Evolutionary conservation across 768 basidiomycete genomes (phyloP).

Genomic region (Lactarius pseudohatsudake): DNA sequence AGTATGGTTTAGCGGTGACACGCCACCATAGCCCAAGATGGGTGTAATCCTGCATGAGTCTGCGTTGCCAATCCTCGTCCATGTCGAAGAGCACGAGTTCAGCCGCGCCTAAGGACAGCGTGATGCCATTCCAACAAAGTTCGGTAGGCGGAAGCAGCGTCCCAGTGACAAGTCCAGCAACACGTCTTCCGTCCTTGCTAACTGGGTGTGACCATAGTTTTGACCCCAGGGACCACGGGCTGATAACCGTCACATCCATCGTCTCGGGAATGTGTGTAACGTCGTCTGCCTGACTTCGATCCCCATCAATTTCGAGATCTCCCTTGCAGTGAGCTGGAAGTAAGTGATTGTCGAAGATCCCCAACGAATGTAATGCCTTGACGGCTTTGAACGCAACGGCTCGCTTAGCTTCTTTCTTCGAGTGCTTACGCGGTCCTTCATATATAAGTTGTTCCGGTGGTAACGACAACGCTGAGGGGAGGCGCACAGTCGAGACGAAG

Average conservation of each 20-base stretch:
- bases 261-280: conserved; percentile 49
- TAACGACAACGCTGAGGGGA: conserved; percentile 69
- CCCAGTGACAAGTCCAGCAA: conserved; percentile 69
- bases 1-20: conserved; percentile 57
- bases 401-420: conserved; percentile 82
- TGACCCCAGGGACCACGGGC: conserved; percentile 63
- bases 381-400: conserved; percentile 81
- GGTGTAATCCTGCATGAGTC: conserved; percentile 65
- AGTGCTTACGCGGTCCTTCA: conserved; percentile 55
- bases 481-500: conserved; percentile 54
- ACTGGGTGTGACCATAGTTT: conserved; percentile 66
- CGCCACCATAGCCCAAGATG: conserved; percentile 59
- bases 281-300: conserved; percentile 46
- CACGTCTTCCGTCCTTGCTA: conserved; percentile 46
- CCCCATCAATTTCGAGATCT: conserved; percentile 53
- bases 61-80: conserved; percentile 49
- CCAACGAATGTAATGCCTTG: conserved; percentile 61
- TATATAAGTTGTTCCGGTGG: conserved; percentile 53
- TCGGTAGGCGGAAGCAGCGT: conserved; percentile 51
- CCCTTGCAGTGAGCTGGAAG: conserved; percentile 61
- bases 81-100: conserved; percentile 42
- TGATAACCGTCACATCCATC: conserved; percentile 59
- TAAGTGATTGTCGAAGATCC: conserved; percentile 81
- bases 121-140: conserved; percentile 39
- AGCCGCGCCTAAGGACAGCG: conserved; percentile 40